Evolutionary conservation across 2,329 filamentous ascomycete species (phyloP), one percentile per base, ranked within the genome.

Genomic region (Aphanocladium album): DNA sequence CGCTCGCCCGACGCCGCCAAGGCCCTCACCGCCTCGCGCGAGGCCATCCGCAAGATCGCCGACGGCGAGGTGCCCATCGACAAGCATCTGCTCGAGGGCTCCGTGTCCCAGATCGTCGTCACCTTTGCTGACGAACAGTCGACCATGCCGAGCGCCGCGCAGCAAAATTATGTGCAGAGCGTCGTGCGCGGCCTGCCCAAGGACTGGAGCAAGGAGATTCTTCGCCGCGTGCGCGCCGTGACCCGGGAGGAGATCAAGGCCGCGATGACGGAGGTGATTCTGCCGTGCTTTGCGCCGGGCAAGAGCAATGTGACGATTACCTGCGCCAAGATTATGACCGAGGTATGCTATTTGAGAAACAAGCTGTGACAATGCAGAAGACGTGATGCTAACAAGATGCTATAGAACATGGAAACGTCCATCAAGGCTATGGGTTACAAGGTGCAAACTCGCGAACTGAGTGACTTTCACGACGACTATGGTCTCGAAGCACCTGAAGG

Each of bases 381-480:
- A 30, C 30, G 9, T 30, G 30, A 30, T 30, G 30, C 61, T 64
- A 64, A 67, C 58, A 64, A 25, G 61, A 37, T 66, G 45, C 60
- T 19, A 23, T 55, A 96, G 91, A 83, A 83, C 62, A 85, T 96
- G 67, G 84, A 89, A 68, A 87, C 87, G 66, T 87, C 89, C 2
- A 90, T 98, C 68, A 82, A 85, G 66, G 79, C 78, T 1, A 87
- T 86, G 60, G 92, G 92, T 0, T 99, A 96, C 79, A 88, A 87
- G 72, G 88, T 89, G 0, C 83, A 90, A 70, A 82, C 90, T 43
- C 87, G 88, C 70, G 80, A 88, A 30, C 80, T 98, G 54, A 85
- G 87, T 46, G 83, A 89, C 68, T 98, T 96, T 73, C 86, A 96
- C 72, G 91, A 97, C 64, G 90, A 92, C 69, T 98, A 98, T 71